Evolutionary conservation across 495 filamentous ascomycete genomes (phyloP).

Genomic region (Aspergillus cavernicola): DNA sequence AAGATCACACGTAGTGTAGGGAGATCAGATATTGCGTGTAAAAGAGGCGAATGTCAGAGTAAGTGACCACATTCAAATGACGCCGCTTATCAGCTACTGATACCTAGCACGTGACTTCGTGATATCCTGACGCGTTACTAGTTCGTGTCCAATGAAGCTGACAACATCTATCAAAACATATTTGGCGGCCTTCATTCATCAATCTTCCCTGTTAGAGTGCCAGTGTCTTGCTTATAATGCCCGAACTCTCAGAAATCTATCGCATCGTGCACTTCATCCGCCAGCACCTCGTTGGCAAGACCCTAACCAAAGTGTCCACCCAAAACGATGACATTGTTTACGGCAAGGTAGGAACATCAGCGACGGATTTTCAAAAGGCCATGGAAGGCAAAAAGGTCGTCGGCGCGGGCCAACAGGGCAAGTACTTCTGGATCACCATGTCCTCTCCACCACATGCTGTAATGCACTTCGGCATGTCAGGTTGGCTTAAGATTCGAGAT

Average conservation of each 20-base stretch:
- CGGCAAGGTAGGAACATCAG: conserved; percentile 81
- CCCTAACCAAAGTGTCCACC: conserved; percentile 63
- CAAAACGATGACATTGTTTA: conserved; percentile 78
- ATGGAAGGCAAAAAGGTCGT: conserved; percentile 73
- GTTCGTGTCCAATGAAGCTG: conserved; percentile 4
- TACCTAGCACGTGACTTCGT: conserved; percentile 20
- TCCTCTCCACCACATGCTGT: conserved; percentile 76
- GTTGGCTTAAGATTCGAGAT: conserved; percentile 83
- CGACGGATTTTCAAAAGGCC: conserved; percentile 63
- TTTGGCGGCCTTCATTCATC: background rate
- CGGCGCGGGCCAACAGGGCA: conserved; percentile 79
- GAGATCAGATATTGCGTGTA: background rate
- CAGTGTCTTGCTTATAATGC: conserved; percentile 48
- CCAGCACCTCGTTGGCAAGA: conserved; percentile 78
- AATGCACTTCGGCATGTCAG: conserved; percentile 88
- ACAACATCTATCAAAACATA: background rate
- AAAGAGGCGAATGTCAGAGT: background rate
- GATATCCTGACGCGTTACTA: conserved; percentile 16
- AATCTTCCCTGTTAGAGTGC: background rate
- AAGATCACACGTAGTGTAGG: background rate
- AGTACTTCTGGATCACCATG: conserved; percentile 90
- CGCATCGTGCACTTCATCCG: conserved; percentile 81
- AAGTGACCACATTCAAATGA: background rate
- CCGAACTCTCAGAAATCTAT: conserved; percentile 81
- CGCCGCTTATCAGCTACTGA: background rate